Percentiles rank a stretch among this genome's conserved stretches.
These are phyloP conservation scores for Candida montana DNA, from an alignment of 805 yeast genomes.

Conservation along the genomic window DNA sequence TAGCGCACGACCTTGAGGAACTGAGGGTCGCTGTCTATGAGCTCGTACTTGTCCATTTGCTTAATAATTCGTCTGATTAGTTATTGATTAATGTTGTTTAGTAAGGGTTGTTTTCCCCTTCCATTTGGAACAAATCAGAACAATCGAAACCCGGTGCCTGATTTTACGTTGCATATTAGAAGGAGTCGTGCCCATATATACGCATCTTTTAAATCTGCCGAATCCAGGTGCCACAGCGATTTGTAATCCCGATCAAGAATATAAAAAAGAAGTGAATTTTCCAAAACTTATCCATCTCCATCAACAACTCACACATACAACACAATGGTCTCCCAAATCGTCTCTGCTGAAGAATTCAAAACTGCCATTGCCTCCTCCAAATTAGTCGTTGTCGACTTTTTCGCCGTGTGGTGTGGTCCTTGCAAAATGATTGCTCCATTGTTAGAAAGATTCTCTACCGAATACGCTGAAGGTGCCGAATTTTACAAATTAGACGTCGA, in stretches of 20 bases:
- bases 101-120: not conserved
- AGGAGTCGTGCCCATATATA: not conserved
- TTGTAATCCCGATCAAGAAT: constrained; percentile 1
- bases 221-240: constrained; percentile 1
- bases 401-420: constrained; percentile 98
- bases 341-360: constrained; percentile 56
- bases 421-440: constrained; percentile 97
- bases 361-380: constrained; percentile 57
- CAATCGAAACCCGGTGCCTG: not conserved
- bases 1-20: constrained; percentile 66
- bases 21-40: constrained; percentile 77
- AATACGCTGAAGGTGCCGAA: constrained; percentile 52
- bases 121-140: not conserved
- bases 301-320: too few relatives aligned
- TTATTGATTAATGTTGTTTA: too few relatives aligned
- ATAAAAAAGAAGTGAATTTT: not conserved
- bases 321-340: constrained; percentile 50
- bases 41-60: constrained; percentile 8
- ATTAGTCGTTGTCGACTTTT: constrained; percentile 90
- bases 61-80: too few relatives aligned
- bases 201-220: not conserved
- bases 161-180: not conserved
- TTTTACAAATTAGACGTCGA: constrained; percentile 94
- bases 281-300: too few relatives aligned
- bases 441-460: constrained; percentile 69